A percentile compares a stretch with the other conserved stretches of the same genome.
phyloP scores from a whole-genome alignment of 495 filamentous ascomycete genomes.

The Rusavskia elegans region DNA sequence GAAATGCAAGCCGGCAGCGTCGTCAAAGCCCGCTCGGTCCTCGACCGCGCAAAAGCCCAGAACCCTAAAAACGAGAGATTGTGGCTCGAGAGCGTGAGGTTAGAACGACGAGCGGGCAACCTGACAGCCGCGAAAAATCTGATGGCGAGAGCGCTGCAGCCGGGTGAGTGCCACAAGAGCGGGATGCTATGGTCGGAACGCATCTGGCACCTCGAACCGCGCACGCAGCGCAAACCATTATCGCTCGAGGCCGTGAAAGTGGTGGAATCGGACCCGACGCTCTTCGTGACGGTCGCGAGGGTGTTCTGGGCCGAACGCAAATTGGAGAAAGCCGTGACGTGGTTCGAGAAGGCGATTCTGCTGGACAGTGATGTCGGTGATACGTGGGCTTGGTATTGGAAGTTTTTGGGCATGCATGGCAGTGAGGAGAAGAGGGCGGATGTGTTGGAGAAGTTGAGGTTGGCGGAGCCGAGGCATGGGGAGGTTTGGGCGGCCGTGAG shows the following conservation, averaged over 20 bases:
- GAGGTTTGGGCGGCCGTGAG: conserved; percentile 79
- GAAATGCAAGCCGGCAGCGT: conserved; percentile 59
- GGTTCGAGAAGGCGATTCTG: conserved; percentile 91
- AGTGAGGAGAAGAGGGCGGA: conserved; percentile 80
- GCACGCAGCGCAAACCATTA: conserved; percentile 80
- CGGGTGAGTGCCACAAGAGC: conserved; percentile 58
- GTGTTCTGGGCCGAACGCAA: conserved; percentile 69
- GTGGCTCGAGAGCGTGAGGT: conserved; percentile 80
- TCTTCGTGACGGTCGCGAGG: conserved; percentile 63
- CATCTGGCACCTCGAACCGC: conserved; percentile 83
- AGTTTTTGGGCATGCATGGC: conserved; percentile 80
- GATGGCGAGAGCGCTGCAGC: conserved; percentile 81
- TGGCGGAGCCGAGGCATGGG: conserved; percentile 75
- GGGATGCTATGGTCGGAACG: conserved; percentile 84
- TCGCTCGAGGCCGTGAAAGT: conserved; percentile 91
- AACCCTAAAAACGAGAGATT: conserved; percentile 72
- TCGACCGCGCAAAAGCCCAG: conserved; percentile 77
- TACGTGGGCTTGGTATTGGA: conserved; percentile 97
- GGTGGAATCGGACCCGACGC: conserved; percentile 75
- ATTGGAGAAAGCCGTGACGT: conserved; percentile 80
- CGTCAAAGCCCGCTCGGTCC: conserved; percentile 80
- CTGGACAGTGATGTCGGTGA: conserved; percentile 77
- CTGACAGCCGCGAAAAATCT: conserved; percentile 66
- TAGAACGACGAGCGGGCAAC: conserved; percentile 83
- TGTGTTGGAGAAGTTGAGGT: conserved; percentile 55